Evolutionary conservation across 331 rosid species (phyloP).

Genomic region (Cydonia oblonga): DNA sequence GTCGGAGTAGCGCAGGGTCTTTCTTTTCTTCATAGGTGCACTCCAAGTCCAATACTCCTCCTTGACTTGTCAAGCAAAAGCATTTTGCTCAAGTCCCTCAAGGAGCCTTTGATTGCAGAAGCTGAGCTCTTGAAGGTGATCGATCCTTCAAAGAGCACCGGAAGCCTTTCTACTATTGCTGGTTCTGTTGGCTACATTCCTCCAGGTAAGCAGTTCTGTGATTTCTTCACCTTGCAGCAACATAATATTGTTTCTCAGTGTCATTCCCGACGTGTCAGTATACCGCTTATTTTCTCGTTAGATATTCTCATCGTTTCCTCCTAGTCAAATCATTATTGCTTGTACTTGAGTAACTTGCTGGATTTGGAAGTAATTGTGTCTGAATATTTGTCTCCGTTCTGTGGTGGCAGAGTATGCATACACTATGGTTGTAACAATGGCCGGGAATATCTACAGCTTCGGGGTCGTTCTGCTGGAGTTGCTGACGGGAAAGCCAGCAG

Average conservation of each 20-base stretch:
- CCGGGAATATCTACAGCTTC: slow-evolving; percentile 78
- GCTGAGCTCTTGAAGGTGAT: slow-evolving; percentile 79
- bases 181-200: slow-evolving; percentile 96
- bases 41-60: slow-evolving; percentile 64
- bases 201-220: slow-evolving; percentile 57
- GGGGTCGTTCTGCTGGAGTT: slow-evolving; percentile 78
- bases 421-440: slow-evolving; percentile 65
- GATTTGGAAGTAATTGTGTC: not conserved
- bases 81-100: slow-evolving; percentile 76
- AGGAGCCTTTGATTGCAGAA: slow-evolving; percentile 90
- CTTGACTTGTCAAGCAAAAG: slow-evolving; percentile 72
- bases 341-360: not conserved
- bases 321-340: not conserved
- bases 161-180: slow-evolving; percentile 71
- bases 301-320: too few species aligned
- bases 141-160: slow-evolving; percentile 81
- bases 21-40: slow-evolving; percentile 66
- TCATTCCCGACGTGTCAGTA: not conserved
- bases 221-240: not conserved
- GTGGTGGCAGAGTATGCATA: slow-evolving; percentile 71
- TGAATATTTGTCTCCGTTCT: slow-evolving; percentile 1
- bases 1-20: slow-evolving; percentile 90
- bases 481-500: slow-evolving; percentile 75
- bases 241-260: not conserved
- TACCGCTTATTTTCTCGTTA: not conserved